phyloP scores from a whole-genome alignment of 768 basidiomycete genomes.

The Strobilomyces echinocephalus region DNA sequence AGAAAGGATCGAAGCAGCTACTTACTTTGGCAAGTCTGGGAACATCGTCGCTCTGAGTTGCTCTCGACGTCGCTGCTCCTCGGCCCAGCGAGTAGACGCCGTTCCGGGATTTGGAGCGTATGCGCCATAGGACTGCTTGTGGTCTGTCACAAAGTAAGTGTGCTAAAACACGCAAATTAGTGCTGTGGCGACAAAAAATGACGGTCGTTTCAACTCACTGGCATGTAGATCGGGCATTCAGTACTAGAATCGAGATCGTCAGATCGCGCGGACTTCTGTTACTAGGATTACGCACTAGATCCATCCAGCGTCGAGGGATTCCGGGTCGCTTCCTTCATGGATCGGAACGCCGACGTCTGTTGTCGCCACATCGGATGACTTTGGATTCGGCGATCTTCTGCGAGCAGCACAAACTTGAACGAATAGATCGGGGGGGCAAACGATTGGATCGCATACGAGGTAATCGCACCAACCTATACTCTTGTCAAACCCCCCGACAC shows the following conservation, averaged over 20 bases:
- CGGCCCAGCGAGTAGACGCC: constrained; percentile 30
- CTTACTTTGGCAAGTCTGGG: constrained; percentile 41
- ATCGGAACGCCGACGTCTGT: constrained; percentile 30
- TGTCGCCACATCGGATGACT: background rate
- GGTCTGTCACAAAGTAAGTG: constrained; percentile 47
- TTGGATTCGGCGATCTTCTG: constrained; percentile 2
- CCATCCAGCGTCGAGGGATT: constrained; percentile 34
- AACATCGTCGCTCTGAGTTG: constrained; percentile 38
- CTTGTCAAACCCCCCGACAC: background rate
- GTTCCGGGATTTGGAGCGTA: constrained; percentile 9
- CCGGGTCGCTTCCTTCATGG: constrained; percentile 40
- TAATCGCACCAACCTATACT: constrained; percentile 45
- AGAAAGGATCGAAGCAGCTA: background rate
- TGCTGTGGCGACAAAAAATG: background rate
- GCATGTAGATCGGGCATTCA: constrained; percentile 45
- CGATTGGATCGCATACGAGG: constrained; percentile 40
- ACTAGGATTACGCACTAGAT: constrained; percentile 36
- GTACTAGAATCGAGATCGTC: constrained; percentile 25
- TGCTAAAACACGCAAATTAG: constrained; percentile 29
- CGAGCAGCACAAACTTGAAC: constrained; percentile 29
- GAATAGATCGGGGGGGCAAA: constrained; percentile 39
- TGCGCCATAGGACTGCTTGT: constrained; percentile 40
- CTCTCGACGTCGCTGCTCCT: constrained; percentile 37
- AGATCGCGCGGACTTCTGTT: background rate
- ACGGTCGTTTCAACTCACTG: constrained; percentile 26